Evolutionary conservation across 352 stramenopile species (phyloP).

Genomic region (Detonula confervacea): DNA sequence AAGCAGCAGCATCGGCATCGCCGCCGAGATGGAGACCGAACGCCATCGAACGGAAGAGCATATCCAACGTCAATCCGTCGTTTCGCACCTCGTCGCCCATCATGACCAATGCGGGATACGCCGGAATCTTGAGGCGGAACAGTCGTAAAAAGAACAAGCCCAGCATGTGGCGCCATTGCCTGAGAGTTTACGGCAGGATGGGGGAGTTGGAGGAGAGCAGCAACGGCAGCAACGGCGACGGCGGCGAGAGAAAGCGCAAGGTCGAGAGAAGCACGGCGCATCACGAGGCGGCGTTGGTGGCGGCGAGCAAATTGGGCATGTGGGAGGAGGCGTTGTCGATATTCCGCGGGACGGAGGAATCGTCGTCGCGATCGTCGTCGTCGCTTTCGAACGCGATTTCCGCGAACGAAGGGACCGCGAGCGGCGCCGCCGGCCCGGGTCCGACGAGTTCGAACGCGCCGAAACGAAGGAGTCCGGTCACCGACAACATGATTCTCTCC

Average conservation of each 20-base stretch:
- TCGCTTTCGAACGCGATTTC: too few relatives aligned
- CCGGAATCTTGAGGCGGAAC: slow-evolving; percentile 74
- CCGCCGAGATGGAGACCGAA: slow-evolving; percentile 31
- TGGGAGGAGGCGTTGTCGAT: slow-evolving; percentile 74
- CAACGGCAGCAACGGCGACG: not conserved
- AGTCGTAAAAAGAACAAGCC: slow-evolving; percentile 80
- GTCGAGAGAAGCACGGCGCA: slow-evolving; percentile 58
- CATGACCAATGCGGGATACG: slow-evolving; percentile 82
- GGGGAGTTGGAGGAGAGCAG: slow-evolving; percentile 47
- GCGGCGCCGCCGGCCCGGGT: not conserved
- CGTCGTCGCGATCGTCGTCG: not conserved
- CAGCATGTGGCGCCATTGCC: slow-evolving; percentile 69
- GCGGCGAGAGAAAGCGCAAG: not conserved
- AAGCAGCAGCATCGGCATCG: not conserved
- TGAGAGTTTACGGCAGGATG: slow-evolving; percentile 78
- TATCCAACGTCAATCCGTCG: slow-evolving; percentile 70
- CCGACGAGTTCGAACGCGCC: not conserved
- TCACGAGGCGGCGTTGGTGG: slow-evolving; percentile 75
- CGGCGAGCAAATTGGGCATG: slow-evolving; percentile 70
- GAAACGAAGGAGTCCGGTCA: slow-evolving; percentile 30
- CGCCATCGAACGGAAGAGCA: slow-evolving; percentile 43
- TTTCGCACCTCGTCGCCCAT: slow-evolving; percentile 71
- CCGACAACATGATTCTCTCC: slow-evolving; percentile 74
- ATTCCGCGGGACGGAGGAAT: slow-evolving; percentile 59
- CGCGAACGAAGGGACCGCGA: slow-evolving; percentile 13